These are phyloP conservation scores for Salix suchowensis DNA, from an alignment of 345 rosid genomes.

Conservation along the genomic window DNA sequence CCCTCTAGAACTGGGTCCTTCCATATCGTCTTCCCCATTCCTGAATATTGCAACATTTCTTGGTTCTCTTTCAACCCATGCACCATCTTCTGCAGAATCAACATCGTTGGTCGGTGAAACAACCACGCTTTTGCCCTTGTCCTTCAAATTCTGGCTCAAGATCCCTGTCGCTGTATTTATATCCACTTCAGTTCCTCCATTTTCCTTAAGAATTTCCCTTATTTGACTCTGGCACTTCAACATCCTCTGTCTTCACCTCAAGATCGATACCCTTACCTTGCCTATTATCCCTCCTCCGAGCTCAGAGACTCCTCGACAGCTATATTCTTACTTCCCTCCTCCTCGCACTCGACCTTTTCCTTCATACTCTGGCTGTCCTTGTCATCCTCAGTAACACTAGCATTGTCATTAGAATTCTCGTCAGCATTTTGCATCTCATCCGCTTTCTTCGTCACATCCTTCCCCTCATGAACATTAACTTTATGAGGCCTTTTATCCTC, in stretches of 20 bases:
- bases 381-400: constrained; percentile 16
- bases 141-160: constrained; percentile 37
- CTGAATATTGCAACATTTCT: constrained; percentile 25
- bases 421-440: constrained; percentile 30
- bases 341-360: constrained; percentile 23
- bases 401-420: constrained; percentile 20
- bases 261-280: constrained; percentile 37
- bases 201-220: constrained; percentile 35
- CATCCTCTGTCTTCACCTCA: constrained; percentile 35
- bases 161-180: constrained; percentile 25
- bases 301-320: constrained; percentile 26
- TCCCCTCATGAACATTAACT: constrained; percentile 24
- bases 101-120: constrained; percentile 24
- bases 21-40: constrained; percentile 46
- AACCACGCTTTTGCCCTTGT: constrained; percentile 65
- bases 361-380: constrained; percentile 26
- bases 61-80: constrained; percentile 39
- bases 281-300: constrained; percentile 29
- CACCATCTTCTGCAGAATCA: constrained; percentile 38
- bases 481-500: constrained; percentile 20
- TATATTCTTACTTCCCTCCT: constrained; percentile 27
- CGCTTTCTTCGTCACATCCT: constrained; percentile 25
- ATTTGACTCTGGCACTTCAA: constrained; percentile 25
- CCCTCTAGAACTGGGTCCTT: constrained; percentile 81
- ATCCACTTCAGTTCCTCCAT: constrained; percentile 21